Evolutionary conservation across 352 stramenopile species (phyloP).

Genomic region (Stephanocyclus meneghinianus): DNA sequence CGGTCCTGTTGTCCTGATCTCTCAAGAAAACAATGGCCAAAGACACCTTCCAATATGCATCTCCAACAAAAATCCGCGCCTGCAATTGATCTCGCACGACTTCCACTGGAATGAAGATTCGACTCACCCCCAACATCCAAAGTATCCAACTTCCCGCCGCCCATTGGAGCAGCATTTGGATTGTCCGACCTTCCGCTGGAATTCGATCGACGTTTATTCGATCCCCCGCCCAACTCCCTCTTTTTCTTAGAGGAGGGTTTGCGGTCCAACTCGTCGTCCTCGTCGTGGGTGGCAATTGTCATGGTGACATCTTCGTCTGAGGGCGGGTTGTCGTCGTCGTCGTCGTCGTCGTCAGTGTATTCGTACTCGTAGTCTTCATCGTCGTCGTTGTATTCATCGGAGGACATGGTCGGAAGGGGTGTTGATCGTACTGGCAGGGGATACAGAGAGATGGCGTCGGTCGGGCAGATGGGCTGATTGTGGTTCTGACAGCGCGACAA

Average conservation of each 20-base stretch:
- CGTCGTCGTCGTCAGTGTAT: constrained; percentile 38
- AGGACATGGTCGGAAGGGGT: constrained; percentile 9
- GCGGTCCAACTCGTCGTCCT: constrained; percentile 5
- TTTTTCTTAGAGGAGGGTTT: constrained; percentile 9
- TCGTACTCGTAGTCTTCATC: constrained; percentile 50
- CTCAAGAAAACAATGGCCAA: no score
- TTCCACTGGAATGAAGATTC: not conserved
- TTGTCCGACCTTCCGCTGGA: constrained; percentile 24
- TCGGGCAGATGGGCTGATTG: no score
- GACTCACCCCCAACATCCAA: constrained; percentile 12
- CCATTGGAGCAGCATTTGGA: constrained; percentile 34
- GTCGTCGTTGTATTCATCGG: constrained; percentile 29
- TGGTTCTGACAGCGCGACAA: no score
- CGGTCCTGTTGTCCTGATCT: not conserved
- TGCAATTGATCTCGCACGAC: not conserved
- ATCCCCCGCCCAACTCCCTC: not conserved
- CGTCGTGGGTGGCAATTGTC: constrained; percentile 3
- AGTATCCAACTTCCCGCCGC: not conserved
- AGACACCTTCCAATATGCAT: no score
- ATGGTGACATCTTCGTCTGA: constrained; percentile 4
- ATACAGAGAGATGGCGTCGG: not conserved
- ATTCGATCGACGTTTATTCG: constrained; percentile 23
- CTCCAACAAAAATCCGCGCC: not conserved
- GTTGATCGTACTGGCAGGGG: no score
- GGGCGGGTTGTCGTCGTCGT: constrained; percentile 1